phyloP scores from a whole-genome alignment of 257 asterid species.

The Solanum peruvianum region DNA sequence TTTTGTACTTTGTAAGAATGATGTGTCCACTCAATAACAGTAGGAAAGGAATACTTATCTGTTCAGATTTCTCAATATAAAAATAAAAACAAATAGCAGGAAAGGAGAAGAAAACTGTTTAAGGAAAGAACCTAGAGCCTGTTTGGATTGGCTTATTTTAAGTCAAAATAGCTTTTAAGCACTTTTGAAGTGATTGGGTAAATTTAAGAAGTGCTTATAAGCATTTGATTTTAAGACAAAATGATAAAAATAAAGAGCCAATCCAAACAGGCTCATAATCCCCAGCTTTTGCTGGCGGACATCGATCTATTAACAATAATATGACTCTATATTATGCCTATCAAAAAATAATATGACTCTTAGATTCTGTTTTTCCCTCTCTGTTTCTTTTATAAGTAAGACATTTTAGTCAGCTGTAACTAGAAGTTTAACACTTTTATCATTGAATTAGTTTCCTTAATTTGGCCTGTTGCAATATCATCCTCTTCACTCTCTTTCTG shows the following conservation, averaged over 20 bases:
- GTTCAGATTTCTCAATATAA: neutral
- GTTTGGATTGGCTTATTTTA: neutral
- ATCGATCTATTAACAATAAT: neutral
- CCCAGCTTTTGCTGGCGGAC: neutral
- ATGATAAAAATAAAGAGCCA: neutral
- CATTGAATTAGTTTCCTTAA: neutral
- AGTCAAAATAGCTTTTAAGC: neutral
- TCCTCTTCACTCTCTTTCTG: neutral
- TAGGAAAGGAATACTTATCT: neutral
- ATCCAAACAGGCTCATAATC: neutral
- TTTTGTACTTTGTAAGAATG: neutral
- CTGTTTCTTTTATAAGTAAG: neutral
- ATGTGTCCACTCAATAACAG: neutral
- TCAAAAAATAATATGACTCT: neutral
- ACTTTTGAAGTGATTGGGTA: neutral
- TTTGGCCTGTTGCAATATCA: neutral
- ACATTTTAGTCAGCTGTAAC: neutral
- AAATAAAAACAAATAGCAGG: neutral
- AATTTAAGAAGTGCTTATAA: neutral
- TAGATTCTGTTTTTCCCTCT: neutral
- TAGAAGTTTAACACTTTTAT: neutral
- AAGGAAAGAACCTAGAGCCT: neutral
- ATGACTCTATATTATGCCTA: neutral
- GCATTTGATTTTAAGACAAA: neutral
- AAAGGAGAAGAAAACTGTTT: neutral